Base-by-base conservation (phyloP, 1,284 basidiomycete genomes). In the Ustilago sp. region DNA sequence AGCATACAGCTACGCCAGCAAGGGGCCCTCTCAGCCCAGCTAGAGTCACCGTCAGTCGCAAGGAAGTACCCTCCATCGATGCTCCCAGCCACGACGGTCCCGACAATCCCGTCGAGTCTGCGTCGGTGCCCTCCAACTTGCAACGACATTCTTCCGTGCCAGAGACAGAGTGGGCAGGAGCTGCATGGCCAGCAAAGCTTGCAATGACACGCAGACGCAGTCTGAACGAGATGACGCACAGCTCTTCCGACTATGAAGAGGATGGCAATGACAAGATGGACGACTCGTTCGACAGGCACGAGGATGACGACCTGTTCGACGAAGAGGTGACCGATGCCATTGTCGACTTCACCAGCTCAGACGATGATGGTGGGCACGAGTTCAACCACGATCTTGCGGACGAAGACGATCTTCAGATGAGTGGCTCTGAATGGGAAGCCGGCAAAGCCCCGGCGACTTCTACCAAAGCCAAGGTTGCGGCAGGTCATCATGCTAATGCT, bases 81-180 rank as follows among this genome's bases (percentile, higher is more conserved):
- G 32, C 34, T 1, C 9, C 52, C 4, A 41, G 23, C 19, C 6
- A 35, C 47, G 34, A 43, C 13, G 28, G 28, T 32, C 28, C 28
- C 12, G 35, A 57, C 31, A 39, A 35, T 17, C 47, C 57, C 5
- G 28, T 35, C 15, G 62, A 66, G 43, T 35, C 67, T 31, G 41
- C 59, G 0, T 45, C 59, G 0, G 32, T 39, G 1, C n/a, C 61
- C 8, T 56, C 64, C n/a, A 64, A 53, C 28, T 38, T 76, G 34
- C 74, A 76, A 41, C 74, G 74, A 32, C 74, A 76, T 39, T 76
- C 74, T n/a, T 76, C 74, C 3, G 68, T 76, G 28, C 74, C 74
- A 11, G 74, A 76, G 38, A 65, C 74, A 4, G 68, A 67, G 34
- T 71, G 74, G 68, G 52, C 39, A n/a, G 65, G 62, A n/a, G 47